phyloP scores from a whole-genome alignment of 192 early-diverging fungal genomes.

The Haplosporangium gracile region DNA sequence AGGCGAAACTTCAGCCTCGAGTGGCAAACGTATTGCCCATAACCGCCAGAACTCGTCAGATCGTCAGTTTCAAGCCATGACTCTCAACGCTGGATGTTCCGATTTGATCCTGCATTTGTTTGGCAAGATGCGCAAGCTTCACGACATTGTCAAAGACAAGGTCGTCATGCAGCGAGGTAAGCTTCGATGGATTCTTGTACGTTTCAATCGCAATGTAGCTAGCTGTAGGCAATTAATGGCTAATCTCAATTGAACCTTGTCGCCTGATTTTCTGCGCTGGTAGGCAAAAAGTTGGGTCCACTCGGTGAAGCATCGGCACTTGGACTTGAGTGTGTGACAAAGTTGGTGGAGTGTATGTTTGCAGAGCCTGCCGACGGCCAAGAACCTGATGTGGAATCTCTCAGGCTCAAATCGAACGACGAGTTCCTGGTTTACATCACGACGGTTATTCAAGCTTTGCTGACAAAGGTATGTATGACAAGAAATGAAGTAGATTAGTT shows the following conservation, averaged over 20 bases:
- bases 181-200: not conserved
- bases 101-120: slow-evolving; percentile 61
- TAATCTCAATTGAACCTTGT: not conserved
- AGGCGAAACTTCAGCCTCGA: not conserved
- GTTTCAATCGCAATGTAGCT: not conserved
- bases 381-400: slow-evolving; percentile 17
- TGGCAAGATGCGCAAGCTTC: slow-evolving; percentile 58
- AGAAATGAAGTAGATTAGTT: not conserved
- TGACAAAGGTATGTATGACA: slow-evolving; percentile 46
- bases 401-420: slow-evolving; percentile 46
- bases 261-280: not conserved
- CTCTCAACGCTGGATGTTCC: slow-evolving; percentile 29
- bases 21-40: slow-evolving; percentile 26
- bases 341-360: slow-evolving; percentile 56
- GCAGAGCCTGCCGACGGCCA: slow-evolving; percentile 6
- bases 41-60: not conserved
- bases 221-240: not conserved
- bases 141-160: slow-evolving; percentile 61
- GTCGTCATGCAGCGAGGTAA: slow-evolving; percentile 59
- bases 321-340: slow-evolving; percentile 54
- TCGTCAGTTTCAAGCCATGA: not conserved
- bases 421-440: slow-evolving; percentile 66
- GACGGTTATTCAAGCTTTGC: slow-evolving; percentile 43
- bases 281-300: slow-evolving; percentile 37
- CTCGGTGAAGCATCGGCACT: slow-evolving; percentile 43